These are phyloP conservation scores for Middelhovenomyces tepae DNA, from an alignment of 805 yeast genomes.

Conservation along the genomic window DNA sequence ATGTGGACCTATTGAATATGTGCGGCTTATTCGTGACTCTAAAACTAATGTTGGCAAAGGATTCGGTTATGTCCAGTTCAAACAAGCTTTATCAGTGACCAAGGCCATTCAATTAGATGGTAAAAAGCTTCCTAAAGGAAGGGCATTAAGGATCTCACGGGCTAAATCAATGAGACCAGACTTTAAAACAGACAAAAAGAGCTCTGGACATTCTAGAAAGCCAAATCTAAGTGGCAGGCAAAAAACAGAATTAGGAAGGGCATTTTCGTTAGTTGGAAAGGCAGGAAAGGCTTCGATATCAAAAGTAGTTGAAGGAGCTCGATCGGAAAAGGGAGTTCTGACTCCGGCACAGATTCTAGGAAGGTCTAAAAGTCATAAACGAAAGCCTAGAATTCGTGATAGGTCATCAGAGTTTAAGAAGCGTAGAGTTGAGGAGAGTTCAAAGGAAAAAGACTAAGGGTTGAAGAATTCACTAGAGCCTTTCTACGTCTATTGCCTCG, in stretches of 20 bases:
- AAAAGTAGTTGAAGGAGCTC: slow-evolving; percentile 58
- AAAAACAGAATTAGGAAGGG: slow-evolving; percentile 73
- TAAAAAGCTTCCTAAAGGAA: slow-evolving; percentile 41
- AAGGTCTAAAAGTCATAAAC: slow-evolving; percentile 30
- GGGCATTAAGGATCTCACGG: slow-evolving; percentile 72
- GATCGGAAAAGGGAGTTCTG: slow-evolving; percentile 63
- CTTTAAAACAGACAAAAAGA: slow-evolving; percentile 18
- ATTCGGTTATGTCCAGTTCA: slow-evolving; percentile 90
- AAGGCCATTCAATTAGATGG: slow-evolving; percentile 75
- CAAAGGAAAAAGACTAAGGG: too few relatives aligned
- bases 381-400: slow-evolving; percentile 52
- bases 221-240: slow-evolving; percentile 49
- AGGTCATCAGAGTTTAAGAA: slow-evolving; percentile 45
- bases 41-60: slow-evolving; percentile 96
- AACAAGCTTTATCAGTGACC: slow-evolving; percentile 53
- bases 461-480: too few relatives aligned
- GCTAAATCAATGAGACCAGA: slow-evolving; percentile 34
- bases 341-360: slow-evolving; percentile 55
- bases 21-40: slow-evolving; percentile 83
- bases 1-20: slow-evolving; percentile 73
- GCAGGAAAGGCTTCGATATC: slow-evolving; percentile 63
- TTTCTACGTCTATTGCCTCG: too few relatives aligned
- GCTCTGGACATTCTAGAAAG: too few relatives aligned
- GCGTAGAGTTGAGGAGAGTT: too few relatives aligned
- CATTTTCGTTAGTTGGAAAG: slow-evolving; percentile 62